Conservation (phyloP, 768 basidiomycete species). For the Amanita pseudoporphyria region DNA sequence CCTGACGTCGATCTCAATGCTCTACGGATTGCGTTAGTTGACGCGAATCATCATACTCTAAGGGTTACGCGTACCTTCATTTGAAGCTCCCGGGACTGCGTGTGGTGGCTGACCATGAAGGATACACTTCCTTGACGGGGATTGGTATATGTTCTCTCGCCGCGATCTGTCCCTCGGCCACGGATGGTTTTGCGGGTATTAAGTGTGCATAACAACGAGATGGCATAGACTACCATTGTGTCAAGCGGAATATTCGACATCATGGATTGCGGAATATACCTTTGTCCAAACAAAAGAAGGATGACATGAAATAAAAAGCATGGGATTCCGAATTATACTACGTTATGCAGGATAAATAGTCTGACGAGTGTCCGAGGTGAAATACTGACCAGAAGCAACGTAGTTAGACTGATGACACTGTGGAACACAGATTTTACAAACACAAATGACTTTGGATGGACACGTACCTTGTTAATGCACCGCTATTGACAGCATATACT, state of each 20-base stretch:
- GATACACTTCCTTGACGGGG: constrained; percentile 11
- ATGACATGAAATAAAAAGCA: constrained; percentile 46
- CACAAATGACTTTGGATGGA: not conserved
- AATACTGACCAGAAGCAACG: constrained; percentile 24
- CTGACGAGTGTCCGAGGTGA: not conserved
- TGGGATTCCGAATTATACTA: constrained; percentile 44
- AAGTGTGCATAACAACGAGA: constrained; percentile 34
- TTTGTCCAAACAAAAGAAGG: constrained; percentile 53
- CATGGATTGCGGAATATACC: constrained; percentile 25
- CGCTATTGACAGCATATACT: constrained; percentile 56
- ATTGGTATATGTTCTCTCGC: constrained; percentile 15
- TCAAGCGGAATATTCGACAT: not conserved
- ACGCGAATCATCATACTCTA: not conserved
- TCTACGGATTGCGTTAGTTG: constrained; percentile 11
- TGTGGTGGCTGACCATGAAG: constrained; percentile 16
- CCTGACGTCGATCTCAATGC: constrained; percentile 22
- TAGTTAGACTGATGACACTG: constrained; percentile 34
- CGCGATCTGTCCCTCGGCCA: constrained; percentile 41
- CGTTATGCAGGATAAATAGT: not conserved
- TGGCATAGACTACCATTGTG: constrained; percentile 25
- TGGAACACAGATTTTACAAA: not conserved
- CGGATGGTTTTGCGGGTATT: constrained; percentile 45
- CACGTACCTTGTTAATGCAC: constrained; percentile 45
- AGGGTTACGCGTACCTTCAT: constrained; percentile 3
- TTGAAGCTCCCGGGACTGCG: constrained; percentile 5